phyloP scores from a whole-genome alignment of 495 filamentous ascomycete species.

The Stereocaulon alpinum region DNA sequence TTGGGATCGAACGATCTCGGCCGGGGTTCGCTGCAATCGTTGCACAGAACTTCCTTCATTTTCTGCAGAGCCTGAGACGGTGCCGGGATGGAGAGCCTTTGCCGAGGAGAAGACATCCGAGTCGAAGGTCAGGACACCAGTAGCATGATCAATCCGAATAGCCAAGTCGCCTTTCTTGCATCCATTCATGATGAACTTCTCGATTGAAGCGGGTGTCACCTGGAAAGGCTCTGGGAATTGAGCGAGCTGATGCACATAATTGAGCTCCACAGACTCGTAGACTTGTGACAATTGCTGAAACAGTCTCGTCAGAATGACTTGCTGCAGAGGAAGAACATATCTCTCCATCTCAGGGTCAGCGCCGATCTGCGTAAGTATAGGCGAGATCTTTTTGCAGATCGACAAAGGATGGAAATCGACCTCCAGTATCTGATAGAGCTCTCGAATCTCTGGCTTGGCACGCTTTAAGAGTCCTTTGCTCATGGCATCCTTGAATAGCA shows the following conservation, averaged over 20 bases:
- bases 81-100: constrained; percentile 82
- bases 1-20: constrained; percentile 94
- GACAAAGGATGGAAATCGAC: constrained; percentile 98
- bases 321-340: constrained; percentile 87
- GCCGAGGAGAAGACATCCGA: constrained; percentile 96
- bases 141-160: constrained; percentile 91
- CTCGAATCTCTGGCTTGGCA: constrained; percentile 83
- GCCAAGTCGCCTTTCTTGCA: constrained; percentile 99
- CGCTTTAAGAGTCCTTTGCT: constrained; percentile 89
- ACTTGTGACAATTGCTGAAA: constrained; percentile 99
- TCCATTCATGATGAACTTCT: constrained; percentile 99
- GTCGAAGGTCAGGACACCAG: constrained; percentile 91
- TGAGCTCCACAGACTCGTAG: constrained; percentile 93
- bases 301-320: constrained; percentile 93
- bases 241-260: constrained; percentile 86
- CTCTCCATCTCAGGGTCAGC: constrained; percentile 93
- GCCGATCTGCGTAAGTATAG: constrained; percentile 88
- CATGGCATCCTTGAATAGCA: constrained; percentile 88
- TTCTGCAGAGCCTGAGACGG: constrained; percentile 80
- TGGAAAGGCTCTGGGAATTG: constrained; percentile 96
- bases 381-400: constrained; percentile 98
- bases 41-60: constrained; percentile 76
- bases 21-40: constrained; percentile 91
- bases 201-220: constrained; percentile 80
- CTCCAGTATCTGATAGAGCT: constrained; percentile 96